A percentile compares a stretch with the other conserved stretches of the same genome.
These are phyloP conservation scores for Artemisia annua DNA, from an alignment of 129 eudicot species.

Conservation along the genomic window DNA sequence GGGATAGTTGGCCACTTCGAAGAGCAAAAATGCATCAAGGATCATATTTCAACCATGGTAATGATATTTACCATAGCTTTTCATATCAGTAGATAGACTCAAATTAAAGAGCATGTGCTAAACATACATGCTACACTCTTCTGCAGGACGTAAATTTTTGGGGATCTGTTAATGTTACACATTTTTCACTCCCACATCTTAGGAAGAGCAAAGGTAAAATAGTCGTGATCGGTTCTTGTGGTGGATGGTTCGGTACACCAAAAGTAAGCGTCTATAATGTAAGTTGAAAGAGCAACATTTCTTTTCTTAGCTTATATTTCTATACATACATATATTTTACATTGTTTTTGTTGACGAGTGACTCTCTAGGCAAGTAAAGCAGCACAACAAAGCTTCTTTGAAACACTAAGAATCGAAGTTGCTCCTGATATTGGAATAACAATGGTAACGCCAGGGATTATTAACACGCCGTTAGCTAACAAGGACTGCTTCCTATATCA, in stretches of 20 bases:
- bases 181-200: slow-evolving; percentile 61
- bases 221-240: slow-evolving; percentile 49
- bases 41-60: slow-evolving; percentile 61
- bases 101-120: not conserved
- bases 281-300: not conserved
- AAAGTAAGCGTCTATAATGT: slow-evolving; percentile 56
- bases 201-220: slow-evolving; percentile 57
- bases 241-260: slow-evolving; percentile 58
- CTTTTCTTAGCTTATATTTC: not conserved
- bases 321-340: not conserved
- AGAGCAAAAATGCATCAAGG: slow-evolving; percentile 43
- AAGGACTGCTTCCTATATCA: slow-evolving; percentile 33
- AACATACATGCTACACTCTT: not conserved
- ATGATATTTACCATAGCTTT: not conserved
- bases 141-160: slow-evolving; percentile 68
- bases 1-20: slow-evolving; percentile 40
- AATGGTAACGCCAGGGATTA: slow-evolving; percentile 55
- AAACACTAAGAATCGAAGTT: slow-evolving; percentile 61
- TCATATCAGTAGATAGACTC: not conserved
- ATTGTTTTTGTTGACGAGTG: not conserved
- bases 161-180: slow-evolving; percentile 66
- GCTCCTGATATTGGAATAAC: slow-evolving; percentile 59
- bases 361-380: slow-evolving; percentile 65
- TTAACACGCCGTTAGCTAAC: slow-evolving; percentile 52
- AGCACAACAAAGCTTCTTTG: slow-evolving; percentile 63